A percentile compares a stretch with the other conserved stretches of the same genome.
Conservation (phyloP, 1,139 yeast species). For the Candida buenavistaensis region DNA sequence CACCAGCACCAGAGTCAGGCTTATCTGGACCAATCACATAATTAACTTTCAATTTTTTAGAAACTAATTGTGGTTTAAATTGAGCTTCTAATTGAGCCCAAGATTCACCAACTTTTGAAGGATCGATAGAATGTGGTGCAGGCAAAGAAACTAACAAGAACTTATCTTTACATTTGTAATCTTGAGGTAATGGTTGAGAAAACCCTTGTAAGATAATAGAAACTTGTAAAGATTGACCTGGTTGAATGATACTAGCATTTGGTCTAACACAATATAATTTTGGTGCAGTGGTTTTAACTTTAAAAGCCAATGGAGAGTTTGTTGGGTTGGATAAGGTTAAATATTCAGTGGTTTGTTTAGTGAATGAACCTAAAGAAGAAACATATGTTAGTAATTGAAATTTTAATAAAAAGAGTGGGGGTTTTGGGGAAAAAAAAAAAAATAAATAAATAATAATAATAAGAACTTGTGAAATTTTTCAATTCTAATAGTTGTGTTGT, state of each 20-base stretch:
- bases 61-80: constrained; percentile 58
- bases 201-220: constrained; percentile 85
- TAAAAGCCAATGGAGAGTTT: constrained; percentile 71
- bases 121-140: constrained; percentile 59
- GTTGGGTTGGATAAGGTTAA: constrained; percentile 70
- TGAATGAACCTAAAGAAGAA: constrained; percentile 55
- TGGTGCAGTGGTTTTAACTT: constrained; percentile 98
- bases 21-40: constrained; percentile 43
- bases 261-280: constrained; percentile 95
- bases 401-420: background rate
- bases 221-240: constrained; percentile 73
- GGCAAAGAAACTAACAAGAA: constrained; percentile 87
- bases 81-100: constrained; percentile 73
- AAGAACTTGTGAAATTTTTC: too few species aligned
- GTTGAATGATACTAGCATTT: constrained; percentile 77
- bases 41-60: constrained; percentile 78
- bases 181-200: constrained; percentile 69
- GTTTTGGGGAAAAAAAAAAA: too few species aligned
- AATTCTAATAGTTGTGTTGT: too few species aligned
- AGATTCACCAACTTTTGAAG: constrained; percentile 58
- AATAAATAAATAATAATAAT: too few species aligned
- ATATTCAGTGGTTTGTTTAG: constrained; percentile 68
- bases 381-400: constrained; percentile 9
- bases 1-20: constrained; percentile 12
- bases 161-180: constrained; percentile 84